phyloP scores from a whole-genome alignment of 73 alveolate species.

The Stentor roeselii region DNA sequence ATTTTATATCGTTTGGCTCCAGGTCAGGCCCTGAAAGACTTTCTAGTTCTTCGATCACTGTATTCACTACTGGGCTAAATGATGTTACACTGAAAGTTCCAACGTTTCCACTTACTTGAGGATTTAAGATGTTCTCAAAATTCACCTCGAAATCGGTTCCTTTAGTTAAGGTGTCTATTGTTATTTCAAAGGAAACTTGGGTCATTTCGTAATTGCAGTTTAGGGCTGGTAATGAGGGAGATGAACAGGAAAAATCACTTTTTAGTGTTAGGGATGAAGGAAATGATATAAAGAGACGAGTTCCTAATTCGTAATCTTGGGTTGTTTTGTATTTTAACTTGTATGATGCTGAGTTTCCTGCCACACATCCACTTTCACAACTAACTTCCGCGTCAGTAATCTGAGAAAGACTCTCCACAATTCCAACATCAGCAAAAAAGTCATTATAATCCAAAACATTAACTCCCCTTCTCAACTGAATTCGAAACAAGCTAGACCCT shows the following conservation, averaged over 20 bases:
- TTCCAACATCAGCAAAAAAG: conserved; percentile 14
- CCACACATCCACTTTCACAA: neutral
- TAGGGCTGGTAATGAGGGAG: neutral
- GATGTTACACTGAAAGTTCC: neutral
- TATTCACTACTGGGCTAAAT: conserved; percentile 10
- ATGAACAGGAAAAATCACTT: neutral
- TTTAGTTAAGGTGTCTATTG: neutral
- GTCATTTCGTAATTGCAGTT: neutral
- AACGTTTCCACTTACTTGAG: conserved; percentile 2
- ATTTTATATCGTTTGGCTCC: neutral
- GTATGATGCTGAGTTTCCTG: conserved; percentile 6
- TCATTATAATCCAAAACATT: conserved; percentile 1
- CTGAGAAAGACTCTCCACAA: neutral
- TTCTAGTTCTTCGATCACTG: neutral
- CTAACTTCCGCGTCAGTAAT: neutral
- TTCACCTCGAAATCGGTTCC: neutral
- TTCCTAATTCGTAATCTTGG: neutral
- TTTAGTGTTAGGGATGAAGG: neutral
- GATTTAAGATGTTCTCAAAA: neutral
- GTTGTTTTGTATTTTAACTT: neutral
- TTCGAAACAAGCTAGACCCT: neutral
- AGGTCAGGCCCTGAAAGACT: neutral
- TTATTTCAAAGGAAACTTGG: neutral
- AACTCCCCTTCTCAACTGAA: neutral
- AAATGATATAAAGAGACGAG: neutral